A percentile compares a stretch with the other conserved stretches of the same genome.
Conservation (phyloP, 495 filamentous ascomycete genomes). For the Talaromyces liani region DNA sequence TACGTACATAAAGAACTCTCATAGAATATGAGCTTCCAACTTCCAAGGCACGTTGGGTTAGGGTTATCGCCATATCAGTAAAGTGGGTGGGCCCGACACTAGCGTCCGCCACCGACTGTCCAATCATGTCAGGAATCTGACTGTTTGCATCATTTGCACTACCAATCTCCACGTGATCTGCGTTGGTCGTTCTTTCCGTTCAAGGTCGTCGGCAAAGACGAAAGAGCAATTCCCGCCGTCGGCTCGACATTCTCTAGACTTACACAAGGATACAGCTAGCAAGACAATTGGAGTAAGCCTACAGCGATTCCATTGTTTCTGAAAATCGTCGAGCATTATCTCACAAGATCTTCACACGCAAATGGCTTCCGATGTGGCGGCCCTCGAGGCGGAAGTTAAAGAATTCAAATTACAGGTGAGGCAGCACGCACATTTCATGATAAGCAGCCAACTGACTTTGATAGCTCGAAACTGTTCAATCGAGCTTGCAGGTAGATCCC, state of each 20-base stretch:
- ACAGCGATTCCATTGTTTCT: not conserved
- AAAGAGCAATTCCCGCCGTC: not conserved
- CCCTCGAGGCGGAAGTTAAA: constrained; percentile 68
- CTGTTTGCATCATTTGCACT: not conserved
- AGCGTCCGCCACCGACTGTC: not conserved
- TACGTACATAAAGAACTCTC: no score
- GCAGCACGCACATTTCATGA: not conserved
- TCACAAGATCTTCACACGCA: not conserved
- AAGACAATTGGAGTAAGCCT: not conserved
- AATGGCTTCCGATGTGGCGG: constrained; percentile 53
- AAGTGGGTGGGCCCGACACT: no score
- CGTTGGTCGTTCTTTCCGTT: not conserved
- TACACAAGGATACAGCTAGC: not conserved
- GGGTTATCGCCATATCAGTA: no score
- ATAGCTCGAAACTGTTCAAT: constrained; percentile 74
- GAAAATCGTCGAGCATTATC: not conserved
- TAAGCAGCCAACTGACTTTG: constrained; percentile 4
- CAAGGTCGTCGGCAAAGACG: not conserved
- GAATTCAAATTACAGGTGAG: constrained; percentile 76
- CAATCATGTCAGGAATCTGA: not conserved
- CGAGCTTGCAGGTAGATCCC: constrained; percentile 72
- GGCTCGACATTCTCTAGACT: not conserved
- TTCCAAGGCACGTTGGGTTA: no score
- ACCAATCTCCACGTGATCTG: not conserved
- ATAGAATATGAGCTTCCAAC: no score